phyloP scores from a whole-genome alignment of 2,329 filamentous ascomycete species.

The Phyllosticta citrichinensis region DNA sequence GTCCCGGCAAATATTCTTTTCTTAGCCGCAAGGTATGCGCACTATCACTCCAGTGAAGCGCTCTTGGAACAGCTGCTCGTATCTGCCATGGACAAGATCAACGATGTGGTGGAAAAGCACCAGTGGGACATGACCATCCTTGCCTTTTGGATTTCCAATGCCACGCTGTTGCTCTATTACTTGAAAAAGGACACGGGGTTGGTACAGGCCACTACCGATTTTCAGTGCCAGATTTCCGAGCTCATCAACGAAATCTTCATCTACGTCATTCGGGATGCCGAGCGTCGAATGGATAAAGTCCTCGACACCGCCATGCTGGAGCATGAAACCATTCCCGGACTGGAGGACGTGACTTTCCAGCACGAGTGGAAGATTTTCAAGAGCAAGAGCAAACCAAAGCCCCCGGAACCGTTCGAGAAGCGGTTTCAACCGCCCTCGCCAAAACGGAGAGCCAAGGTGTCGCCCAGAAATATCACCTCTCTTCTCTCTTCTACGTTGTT shows the following conservation, averaged over 20 bases:
- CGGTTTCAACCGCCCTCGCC: conserved; percentile 86
- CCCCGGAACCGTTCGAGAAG: conserved; percentile 76
- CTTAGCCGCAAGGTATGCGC: conserved; percentile 86
- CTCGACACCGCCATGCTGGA: conserved; percentile 90
- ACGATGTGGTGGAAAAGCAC: conserved; percentile 85
- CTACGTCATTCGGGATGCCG: conserved; percentile 89
- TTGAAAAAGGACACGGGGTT: conserved; percentile 86
- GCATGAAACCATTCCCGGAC: conserved; percentile 94
- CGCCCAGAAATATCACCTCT: conserved; percentile 90
- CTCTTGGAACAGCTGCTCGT: conserved; percentile 71
- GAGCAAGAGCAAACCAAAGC: conserved; percentile 78
- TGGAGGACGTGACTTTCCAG: conserved; percentile 93
- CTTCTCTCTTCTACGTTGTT: conserved; percentile 92
- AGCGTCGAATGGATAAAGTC: conserved; percentile 91
- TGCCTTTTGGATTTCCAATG: conserved; percentile 98
- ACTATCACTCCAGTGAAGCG: conserved; percentile 86
- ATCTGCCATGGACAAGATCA: conserved; percentile 90
- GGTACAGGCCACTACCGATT: conserved; percentile 70
- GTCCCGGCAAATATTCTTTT: conserved; percentile 97
- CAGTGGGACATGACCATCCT: conserved; percentile 99
- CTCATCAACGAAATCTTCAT: conserved; percentile 98
- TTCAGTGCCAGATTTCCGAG: conserved; percentile 87
- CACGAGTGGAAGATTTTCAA: conserved; percentile 98
- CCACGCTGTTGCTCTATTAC: conserved; percentile 89
- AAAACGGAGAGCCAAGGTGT: conserved; percentile 81